Evolutionary conservation across 2,329 filamentous ascomycete species (phyloP).

Genomic region (Erysiphe pisi): DNA sequence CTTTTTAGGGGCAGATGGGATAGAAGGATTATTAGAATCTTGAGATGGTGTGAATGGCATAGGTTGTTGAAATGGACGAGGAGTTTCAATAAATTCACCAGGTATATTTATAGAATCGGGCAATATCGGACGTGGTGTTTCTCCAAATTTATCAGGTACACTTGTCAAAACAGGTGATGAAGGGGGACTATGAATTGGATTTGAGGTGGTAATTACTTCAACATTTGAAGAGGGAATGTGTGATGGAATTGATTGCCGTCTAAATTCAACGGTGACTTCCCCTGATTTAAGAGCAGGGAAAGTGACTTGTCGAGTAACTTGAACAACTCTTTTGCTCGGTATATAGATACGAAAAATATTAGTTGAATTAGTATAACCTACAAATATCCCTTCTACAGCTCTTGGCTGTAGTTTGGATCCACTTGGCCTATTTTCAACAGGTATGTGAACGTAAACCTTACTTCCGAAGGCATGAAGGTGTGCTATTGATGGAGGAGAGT

Average conservation of each 20-base stretch:
- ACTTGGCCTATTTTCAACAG: background rate
- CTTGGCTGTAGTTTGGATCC: conserved; percentile 9
- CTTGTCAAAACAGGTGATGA: background rate
- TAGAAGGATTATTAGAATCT: background rate
- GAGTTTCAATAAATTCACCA: conserved; percentile 17
- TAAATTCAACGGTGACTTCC: background rate
- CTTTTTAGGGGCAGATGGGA: too few species aligned
- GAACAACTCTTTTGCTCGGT: conserved; percentile 7
- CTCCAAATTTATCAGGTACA: background rate
- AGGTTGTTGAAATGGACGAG: background rate
- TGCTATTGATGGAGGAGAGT: background rate
- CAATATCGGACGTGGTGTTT: background rate
- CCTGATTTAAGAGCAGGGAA: background rate
- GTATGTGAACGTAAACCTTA: background rate
- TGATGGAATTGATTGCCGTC: background rate
- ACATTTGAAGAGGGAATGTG: background rate
- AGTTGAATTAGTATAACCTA: conserved; percentile 7
- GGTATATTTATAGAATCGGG: background rate
- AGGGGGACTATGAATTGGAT: conserved; percentile 6
- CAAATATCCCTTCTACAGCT: background rate
- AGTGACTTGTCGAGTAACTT: conserved; percentile 4
- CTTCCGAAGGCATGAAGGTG: background rate
- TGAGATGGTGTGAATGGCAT: conserved; percentile 1
- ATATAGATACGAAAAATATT: conserved; percentile 3
- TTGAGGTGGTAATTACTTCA: conserved; percentile 9